Evolutionary conservation across 2,329 filamentous ascomycete genomes (phyloP), one percentile per base, ranked within the genome.

Genomic region (Exophiala alcalophila): DNA sequence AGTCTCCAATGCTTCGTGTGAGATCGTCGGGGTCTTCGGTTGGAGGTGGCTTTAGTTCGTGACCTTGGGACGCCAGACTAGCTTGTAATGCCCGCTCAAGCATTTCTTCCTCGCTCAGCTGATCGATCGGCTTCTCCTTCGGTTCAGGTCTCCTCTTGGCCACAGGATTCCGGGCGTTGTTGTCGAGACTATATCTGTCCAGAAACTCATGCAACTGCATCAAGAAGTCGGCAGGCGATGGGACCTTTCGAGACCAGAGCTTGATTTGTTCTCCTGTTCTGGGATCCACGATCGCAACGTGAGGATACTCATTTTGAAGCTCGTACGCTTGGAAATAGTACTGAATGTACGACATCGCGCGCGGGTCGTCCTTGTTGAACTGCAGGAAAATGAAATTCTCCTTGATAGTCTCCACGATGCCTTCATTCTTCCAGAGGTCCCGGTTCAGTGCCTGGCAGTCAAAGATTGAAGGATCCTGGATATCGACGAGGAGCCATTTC

Each of bases 21-120:
- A 96, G 73, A 23, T 86, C 83, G 65, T 98, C 92, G 0, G 91
- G 91, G 55, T 97, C 91, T 45, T 83, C 76, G 5, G 84, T 71
- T 57, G 57, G 61, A 50, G 58, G 61, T 61, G 34, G 59, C 12
- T 47, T 42, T 16, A 36, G 33, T 15, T 46, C 46, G n/a, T 44
- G 28, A 12, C 63, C 66, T 24, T 67, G 69, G 21, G 74, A 77
- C 10, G 80, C 82, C 31, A 97, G 69, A 60, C 90, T 96, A 67
- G 94, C 92, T 62, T 90, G 81, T 60, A 98, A 65, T 0, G 92
- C 92, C 77, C 96, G 82, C 64, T 96, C 85, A 55, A 98, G 71
- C 89, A 95, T 94, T 68, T 98, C 90, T 35, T 97, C 90, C 61
- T 98, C 92, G 0, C 88, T 95, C 83, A 98, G 91, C 26, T 85